Evolutionary conservation across 495 filamentous ascomycete genomes (phyloP), one percentile per base, ranked within the genome.

Genomic region (Penicillium diatomitis): DNA sequence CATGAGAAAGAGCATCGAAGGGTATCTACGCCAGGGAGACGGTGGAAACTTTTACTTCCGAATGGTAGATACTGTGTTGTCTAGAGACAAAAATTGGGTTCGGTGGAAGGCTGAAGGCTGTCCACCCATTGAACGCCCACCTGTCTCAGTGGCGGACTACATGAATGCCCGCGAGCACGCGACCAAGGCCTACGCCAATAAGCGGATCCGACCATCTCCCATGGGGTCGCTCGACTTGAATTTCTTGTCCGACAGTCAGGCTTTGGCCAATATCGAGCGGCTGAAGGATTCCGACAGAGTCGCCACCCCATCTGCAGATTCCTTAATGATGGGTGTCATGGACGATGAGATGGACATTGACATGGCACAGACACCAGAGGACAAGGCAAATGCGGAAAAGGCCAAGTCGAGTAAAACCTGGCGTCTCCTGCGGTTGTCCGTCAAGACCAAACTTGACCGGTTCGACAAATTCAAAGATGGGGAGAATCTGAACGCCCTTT

Each of bases 81-180:
- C 88, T 5, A 77, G 92, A 49, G 92, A 99, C 67, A 96, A 95
- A 66, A 95, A 96, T 56, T 99, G 92, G 92, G 89, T 90, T 38
- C 85, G 87, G 41, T 99, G 92, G 92, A 99, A 99, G 66, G 81
- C 88, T 6, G 92, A 97, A 65, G 84, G 80, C 44, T 97, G 92
- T 64, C 89, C 87, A 31, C 75, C 82, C 20, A 96, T 99, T 60
- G 83, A 90, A 52, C 76, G 79, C 37, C 77, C 85, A 10, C 72
- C 87, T 5, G 65, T 96, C 32, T 74, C 81, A 3, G 73, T 83
- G 20, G 64, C 70, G 27, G 78, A 85, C 31, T 87, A 87, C 60
- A 60, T 78, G 44, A 75, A 79, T 39, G 83, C 87, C 27, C 85
- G 84, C 56, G 67, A 72, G 29, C 67, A 78, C 43, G 84, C 83